A percentile compares a stretch with the other conserved stretches of the same genome.
Evolutionary conservation across 768 basidiomycete genomes (phyloP).

Genomic region (Candolleomyces eurysporus): DNA sequence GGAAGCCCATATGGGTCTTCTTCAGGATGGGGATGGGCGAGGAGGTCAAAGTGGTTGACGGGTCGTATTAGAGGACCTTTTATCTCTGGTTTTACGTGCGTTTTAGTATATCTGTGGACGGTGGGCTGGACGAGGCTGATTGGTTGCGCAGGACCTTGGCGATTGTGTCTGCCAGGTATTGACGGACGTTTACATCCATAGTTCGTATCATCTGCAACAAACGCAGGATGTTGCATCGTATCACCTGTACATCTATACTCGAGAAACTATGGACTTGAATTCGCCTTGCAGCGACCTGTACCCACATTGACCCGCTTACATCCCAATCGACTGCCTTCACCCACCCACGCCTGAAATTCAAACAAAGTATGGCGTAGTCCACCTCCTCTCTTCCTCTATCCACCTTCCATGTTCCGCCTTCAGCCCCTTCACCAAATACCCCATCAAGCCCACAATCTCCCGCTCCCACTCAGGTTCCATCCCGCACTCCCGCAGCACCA

Average conservation of each 20-base stretch:
- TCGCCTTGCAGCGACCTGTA: background rate
- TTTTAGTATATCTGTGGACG: background rate
- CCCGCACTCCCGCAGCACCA: slow-evolving; percentile 34
- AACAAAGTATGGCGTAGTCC: too few species aligned
- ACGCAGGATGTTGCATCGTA: background rate
- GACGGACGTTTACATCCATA: too few species aligned
- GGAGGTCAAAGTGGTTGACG: background rate
- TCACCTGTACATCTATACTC: background rate
- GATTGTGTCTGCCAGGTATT: too few species aligned
- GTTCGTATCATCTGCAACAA: background rate
- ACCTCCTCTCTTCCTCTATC: too few species aligned
- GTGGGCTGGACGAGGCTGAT: too few species aligned
- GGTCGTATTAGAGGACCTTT: background rate
- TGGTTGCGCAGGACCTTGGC: too few species aligned
- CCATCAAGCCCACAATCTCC: background rate
- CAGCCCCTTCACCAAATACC: background rate
- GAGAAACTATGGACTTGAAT: background rate
- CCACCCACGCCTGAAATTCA: background rate
- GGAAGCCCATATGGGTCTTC: slow-evolving; percentile 15
- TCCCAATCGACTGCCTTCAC: background rate
- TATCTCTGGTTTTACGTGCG: background rate
- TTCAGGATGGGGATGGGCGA: slow-evolving; percentile 6
- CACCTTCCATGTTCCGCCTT: too few species aligned
- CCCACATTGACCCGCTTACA: background rate
- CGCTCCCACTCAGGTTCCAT: slow-evolving; percentile 12